These are phyloP conservation scores for Plasmodium vivax DNA, from an alignment of 169 alveolate genomes.

Conservation along the genomic window DNA sequence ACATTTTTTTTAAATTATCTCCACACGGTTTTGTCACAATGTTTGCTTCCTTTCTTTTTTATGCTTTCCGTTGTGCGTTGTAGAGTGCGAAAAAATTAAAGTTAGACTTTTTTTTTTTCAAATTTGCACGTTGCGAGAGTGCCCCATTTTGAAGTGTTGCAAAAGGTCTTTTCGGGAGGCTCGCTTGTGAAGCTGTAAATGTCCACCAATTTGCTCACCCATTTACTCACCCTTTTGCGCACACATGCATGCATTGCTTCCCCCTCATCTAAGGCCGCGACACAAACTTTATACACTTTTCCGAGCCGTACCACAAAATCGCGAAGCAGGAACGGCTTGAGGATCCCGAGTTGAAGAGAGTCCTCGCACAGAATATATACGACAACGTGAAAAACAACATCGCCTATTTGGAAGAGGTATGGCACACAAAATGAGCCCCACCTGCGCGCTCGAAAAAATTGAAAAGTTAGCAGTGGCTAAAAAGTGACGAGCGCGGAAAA, in stretches of 20 bases:
- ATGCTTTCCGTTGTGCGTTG: neutral
- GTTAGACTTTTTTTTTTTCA: neutral
- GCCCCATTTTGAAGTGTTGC: neutral
- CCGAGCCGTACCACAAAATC: conserved; percentile 63
- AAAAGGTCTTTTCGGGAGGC: neutral
- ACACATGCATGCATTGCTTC: neutral
- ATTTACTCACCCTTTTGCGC: neutral
- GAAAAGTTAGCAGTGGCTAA: neutral
- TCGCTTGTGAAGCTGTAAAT: neutral
- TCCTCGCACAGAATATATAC: conserved; percentile 40
- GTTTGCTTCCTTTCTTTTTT: neutral
- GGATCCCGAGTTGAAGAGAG: conserved; percentile 15
- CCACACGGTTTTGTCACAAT: neutral
- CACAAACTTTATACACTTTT: conserved; percentile 12
- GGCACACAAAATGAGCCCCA: neutral
- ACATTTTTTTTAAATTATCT: neutral
- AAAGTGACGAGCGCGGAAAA: neutral
- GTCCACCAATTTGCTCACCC: neutral
- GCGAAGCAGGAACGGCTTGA: conserved; percentile 23
- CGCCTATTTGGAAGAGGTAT: conserved; percentile 34
- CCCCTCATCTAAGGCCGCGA: conserved; percentile 1
- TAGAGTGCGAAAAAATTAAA: neutral
- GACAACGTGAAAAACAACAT: conserved; percentile 49
- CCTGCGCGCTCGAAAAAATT: neutral
- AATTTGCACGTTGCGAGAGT: neutral